Evolutionary conservation across 768 basidiomycete genomes (phyloP).

Genomic region (Suillus paluster): DNA sequence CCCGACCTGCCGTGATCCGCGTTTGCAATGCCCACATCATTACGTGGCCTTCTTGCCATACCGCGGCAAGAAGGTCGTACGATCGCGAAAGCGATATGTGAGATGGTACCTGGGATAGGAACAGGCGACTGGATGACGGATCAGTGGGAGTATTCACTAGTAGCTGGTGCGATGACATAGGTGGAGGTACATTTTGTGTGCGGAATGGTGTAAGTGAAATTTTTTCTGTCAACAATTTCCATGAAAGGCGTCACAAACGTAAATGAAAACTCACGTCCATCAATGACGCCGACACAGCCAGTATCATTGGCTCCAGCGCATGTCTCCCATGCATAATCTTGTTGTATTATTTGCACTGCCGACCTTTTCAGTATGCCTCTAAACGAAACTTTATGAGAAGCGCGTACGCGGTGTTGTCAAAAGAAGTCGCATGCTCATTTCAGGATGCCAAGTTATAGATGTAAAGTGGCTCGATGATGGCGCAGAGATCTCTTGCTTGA

Average conservation of each 20-base stretch:
- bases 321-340: constrained; percentile 81
- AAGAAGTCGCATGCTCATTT: constrained; percentile 65
- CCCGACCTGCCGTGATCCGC: constrained; percentile 58
- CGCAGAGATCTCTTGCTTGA: constrained; percentile 85
- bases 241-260: background rate
- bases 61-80: constrained; percentile 61
- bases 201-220: constrained; percentile 92
- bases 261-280: constrained; percentile 69
- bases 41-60: constrained; percentile 73
- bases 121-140: background rate
- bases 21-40: constrained; percentile 75
- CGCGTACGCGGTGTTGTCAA: constrained; percentile 68
- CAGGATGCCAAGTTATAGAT: constrained; percentile 86
- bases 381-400: constrained; percentile 1
- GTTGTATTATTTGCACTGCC: constrained; percentile 57
- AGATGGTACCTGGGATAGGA: constrained; percentile 44
- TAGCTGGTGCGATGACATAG: constrained; percentile 78
- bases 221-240: constrained; percentile 48
- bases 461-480: constrained; percentile 63
- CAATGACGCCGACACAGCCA: constrained; percentile 86
- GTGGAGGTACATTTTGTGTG: constrained; percentile 96
- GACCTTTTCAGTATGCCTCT: background rate
- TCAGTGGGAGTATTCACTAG: constrained; percentile 24
- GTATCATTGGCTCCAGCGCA: constrained; percentile 76
- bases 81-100: constrained; percentile 66